phyloP scores from a whole-genome alignment of 495 filamentous ascomycete species.

The Aspergillus nidulans region DNA sequence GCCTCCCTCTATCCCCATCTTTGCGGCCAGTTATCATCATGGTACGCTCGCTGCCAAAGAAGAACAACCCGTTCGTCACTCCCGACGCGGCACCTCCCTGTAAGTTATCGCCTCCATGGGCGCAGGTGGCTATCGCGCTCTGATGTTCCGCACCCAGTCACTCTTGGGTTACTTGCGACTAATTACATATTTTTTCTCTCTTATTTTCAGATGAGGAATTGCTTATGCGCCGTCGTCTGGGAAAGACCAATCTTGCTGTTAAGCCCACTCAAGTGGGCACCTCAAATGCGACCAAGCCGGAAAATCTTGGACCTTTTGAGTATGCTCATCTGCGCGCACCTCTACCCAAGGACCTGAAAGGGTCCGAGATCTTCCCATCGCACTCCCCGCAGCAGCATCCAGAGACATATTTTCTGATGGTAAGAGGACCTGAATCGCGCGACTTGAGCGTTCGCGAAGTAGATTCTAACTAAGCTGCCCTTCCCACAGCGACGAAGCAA shows the following conservation, averaged over 20 bases:
- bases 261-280: slow-evolving; percentile 64
- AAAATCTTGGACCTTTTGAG: slow-evolving; percentile 80
- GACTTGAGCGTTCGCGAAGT: neutral
- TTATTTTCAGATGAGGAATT: slow-evolving; percentile 66
- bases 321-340: slow-evolving; percentile 94
- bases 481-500: slow-evolving; percentile 71
- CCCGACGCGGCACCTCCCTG: slow-evolving; percentile 63
- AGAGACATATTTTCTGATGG: slow-evolving; percentile 95
- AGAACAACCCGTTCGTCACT: slow-evolving; percentile 71
- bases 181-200: slow-evolving; percentile 7
- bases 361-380: slow-evolving; percentile 86
- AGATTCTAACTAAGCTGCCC: neutral
- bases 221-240: slow-evolving; percentile 77
- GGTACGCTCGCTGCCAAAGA: slow-evolving; percentile 63
- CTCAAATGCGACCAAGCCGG: slow-evolving; percentile 60
- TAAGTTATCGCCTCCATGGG: slow-evolving; percentile 39
- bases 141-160: slow-evolving; percentile 2
- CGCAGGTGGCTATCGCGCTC: slow-evolving; percentile 7
- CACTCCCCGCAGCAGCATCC: slow-evolving; percentile 52
- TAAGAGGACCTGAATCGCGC: slow-evolving; percentile 30
- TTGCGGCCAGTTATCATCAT: slow-evolving; percentile 38
- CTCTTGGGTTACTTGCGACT: slow-evolving; percentile 24
- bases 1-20: neutral
- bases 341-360: slow-evolving; percentile 76
- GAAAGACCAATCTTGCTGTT: slow-evolving; percentile 85